Evolutionary conservation across 2,329 filamentous ascomycete genomes (phyloP), one percentile per base, ranked within the genome.

Genomic region (Magnaporthales sp.): DNA sequence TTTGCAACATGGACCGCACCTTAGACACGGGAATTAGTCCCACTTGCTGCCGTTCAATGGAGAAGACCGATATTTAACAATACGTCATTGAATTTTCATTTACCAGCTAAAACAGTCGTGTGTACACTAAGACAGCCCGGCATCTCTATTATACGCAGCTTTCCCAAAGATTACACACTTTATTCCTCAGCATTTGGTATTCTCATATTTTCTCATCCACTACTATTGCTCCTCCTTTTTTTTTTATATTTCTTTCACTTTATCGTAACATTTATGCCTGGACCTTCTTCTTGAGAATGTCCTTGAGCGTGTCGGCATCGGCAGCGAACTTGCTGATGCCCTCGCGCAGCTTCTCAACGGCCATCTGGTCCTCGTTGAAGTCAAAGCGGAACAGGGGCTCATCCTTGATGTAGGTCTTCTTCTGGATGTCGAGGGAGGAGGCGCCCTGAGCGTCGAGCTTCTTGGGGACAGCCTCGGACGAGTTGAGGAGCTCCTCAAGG

Each of bases 311-410:
- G 72, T 93, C 83, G 72, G 95, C 93, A 77, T 99, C 95, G 73
- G 95, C 95, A 68, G 95, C 94, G 77, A 99, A 99, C 85, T 97
- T 97, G 86, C 92, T 96, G 86, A 99, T 99, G 82, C 95, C 95
- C 84, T 99, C 95, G 70, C 93, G 91, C 74, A 99, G 89, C 91
- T 99, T 99, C 90, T 98, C 93, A 72, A 96, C 92, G 70, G 92
- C 95, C 95, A 99, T 99, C 80, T 94, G 91, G 77, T 99, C 93
- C 87, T 99, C 95, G 87, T 99, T 99, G 89, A 99, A 97, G 82
- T 93, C 91, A 85, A 97, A 99, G 80, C 95, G 93, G 93, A 98
- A 99, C 64, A 81, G 76, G 66, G 93, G 75, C 87, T 99, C 95
- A 81, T 95, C 84, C 77, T 90, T 87, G 81, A 99, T 90, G 87